These are phyloP conservation scores for Nemania sp. DNA, from an alignment of 2,329 filamentous ascomycete genomes.

Conservation along the genomic window DNA sequence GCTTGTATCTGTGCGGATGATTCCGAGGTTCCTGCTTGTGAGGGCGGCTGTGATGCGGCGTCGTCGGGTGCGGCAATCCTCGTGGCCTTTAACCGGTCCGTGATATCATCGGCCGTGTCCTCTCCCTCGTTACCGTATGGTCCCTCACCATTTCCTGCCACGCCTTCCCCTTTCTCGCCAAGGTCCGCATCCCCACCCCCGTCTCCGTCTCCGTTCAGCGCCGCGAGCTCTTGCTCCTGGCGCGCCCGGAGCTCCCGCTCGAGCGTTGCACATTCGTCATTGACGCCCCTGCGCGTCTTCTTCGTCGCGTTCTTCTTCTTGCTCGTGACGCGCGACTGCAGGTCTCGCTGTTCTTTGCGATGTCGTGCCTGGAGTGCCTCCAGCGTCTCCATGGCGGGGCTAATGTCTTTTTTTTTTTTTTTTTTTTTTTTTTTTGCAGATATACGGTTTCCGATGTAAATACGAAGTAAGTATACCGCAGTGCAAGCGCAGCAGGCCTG, in stretches of 20 bases:
- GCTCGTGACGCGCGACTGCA: conserved; percentile 83
- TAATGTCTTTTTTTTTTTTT: too few relatives aligned
- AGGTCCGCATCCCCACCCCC: conserved; percentile 1
- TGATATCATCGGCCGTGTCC: conserved; percentile 22
- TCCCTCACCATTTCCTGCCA: conserved; percentile 29
- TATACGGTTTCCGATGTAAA: too few relatives aligned
- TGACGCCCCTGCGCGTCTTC: conserved; percentile 76
- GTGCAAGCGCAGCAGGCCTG: too few relatives aligned
- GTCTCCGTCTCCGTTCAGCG: conserved; percentile 41
- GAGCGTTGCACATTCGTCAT: conserved; percentile 73
- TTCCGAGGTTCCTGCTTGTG: conserved; percentile 20
- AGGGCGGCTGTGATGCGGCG: conserved; percentile 25
- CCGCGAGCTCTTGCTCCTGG: conserved; percentile 65
- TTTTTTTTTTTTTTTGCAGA: too few relatives aligned
- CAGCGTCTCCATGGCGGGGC: conserved; percentile 54
- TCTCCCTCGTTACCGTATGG: conserved; percentile 2
- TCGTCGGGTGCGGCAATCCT: conserved; percentile 10
- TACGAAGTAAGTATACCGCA: too few relatives aligned
- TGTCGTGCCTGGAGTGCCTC: conserved; percentile 81
- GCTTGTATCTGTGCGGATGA: conserved; percentile 5
- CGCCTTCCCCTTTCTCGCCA: background rate
- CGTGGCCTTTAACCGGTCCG: conserved; percentile 28
- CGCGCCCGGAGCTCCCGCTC: conserved; percentile 69
- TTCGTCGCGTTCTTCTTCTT: conserved; percentile 98
- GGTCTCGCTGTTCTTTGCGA: conserved; percentile 84